Conservation (phyloP, 192 early-diverging fungal genomes). For the Coemansia sp. region DNA sequence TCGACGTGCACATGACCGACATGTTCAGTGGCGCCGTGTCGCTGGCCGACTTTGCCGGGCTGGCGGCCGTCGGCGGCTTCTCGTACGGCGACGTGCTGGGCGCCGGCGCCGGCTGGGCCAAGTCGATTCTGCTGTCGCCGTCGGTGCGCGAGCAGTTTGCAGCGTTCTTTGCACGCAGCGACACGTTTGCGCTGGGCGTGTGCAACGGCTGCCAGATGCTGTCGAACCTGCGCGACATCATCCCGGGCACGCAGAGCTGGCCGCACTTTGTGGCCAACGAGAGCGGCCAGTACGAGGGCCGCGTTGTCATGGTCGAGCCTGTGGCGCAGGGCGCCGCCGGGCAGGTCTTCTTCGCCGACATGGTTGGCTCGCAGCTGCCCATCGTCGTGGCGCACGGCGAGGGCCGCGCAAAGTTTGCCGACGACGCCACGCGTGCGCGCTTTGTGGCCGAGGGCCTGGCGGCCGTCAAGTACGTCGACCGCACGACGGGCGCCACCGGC, state of each 20-base stretch:
- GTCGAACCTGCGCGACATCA: constrained; percentile 76
- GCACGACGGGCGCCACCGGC: constrained; percentile 55
- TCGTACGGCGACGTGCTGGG: constrained; percentile 98
- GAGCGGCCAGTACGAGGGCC: constrained; percentile 95
- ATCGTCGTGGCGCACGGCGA: constrained; percentile 98
- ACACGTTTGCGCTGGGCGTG: constrained; percentile 95
- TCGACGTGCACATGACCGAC: constrained; percentile 99
- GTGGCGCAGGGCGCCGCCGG: constrained; percentile 16
- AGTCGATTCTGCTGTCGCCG: constrained; percentile 76
- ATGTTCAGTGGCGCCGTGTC: constrained; percentile 64
- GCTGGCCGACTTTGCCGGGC: constrained; percentile 74
- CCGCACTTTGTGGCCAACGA: constrained; percentile 89
- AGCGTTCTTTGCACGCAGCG: constrained; percentile 75
- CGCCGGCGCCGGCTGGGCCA: constrained; percentile 98
- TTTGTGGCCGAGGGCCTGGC: constrained; percentile 57
- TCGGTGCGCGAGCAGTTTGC: constrained; percentile 69
- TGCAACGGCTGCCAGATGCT: constrained; percentile 99
- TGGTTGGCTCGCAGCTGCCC: constrained; percentile 86
- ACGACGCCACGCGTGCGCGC: constrained; percentile 35
- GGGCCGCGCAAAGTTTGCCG: constrained; percentile 81
- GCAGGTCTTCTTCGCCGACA: constrained; percentile 84
- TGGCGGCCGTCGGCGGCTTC: constrained; percentile 97
- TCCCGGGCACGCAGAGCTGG: constrained; percentile 84
- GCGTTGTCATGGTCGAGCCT: constrained; percentile 69
- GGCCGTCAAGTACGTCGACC: constrained; percentile 80